Percentiles rank a stretch among this genome's conserved stretches.
phyloP scores from a whole-genome alignment of 148 eudicot genomes.

The Pharnaceum exiguum region DNA sequence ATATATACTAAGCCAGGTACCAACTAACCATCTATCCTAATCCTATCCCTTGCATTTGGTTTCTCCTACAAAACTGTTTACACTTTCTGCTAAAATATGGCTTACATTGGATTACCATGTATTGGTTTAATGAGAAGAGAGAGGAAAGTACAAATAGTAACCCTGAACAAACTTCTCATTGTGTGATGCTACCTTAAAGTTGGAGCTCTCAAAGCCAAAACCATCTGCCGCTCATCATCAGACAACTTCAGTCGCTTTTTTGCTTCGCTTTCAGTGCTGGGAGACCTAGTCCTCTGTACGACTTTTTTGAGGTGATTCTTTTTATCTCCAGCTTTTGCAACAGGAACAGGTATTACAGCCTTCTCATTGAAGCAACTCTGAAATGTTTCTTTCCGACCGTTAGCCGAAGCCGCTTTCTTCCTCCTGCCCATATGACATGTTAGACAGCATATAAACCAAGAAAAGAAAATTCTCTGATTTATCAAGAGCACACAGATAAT shows the following conservation, averaged over 20 bases:
- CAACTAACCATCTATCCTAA: background rate
- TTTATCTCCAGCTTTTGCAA: slow-evolving; percentile 1
- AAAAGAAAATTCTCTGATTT: background rate
- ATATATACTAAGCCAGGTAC: background rate
- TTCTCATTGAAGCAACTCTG: background rate
- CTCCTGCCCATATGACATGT: slow-evolving; percentile 6
- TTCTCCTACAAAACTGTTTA: slow-evolving; percentile 1
- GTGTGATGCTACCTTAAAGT: background rate
- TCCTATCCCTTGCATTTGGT: background rate
- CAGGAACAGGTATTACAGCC: slow-evolving; percentile 8
- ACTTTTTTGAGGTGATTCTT: background rate
- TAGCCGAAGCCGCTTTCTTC: slow-evolving; percentile 3
- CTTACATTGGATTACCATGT: background rate
- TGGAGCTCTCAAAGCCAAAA: background rate
- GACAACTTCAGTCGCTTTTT: slow-evolving; percentile 14
- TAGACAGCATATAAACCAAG: background rate
- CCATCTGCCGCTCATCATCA: slow-evolving; percentile 10
- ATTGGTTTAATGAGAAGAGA: background rate
- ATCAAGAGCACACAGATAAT: background rate
- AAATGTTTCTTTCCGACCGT: slow-evolving; percentile 9
- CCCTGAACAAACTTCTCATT: background rate
- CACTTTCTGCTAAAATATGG: background rate
- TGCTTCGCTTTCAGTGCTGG: slow-evolving; percentile 8
- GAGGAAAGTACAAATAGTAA: background rate
- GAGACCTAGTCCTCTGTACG: background rate